Conservation (phyloP, 169 alveolate species). For the Plasmodium relictum region DNA sequence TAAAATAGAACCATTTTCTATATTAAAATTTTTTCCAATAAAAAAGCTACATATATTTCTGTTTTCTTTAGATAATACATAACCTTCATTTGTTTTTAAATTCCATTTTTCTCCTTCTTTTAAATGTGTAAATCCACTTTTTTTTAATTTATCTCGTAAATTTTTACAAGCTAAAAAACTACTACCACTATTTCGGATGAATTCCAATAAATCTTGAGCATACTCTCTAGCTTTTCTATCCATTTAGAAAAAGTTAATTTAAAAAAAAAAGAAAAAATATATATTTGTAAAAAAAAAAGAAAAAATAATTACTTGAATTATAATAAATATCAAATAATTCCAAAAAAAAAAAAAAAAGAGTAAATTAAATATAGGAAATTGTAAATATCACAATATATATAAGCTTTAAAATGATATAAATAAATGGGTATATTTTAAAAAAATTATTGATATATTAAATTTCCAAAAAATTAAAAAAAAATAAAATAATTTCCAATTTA, state of each 20-base stretch:
- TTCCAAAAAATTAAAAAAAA: no score
- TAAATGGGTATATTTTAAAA: no score
- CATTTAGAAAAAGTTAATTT: not conserved
- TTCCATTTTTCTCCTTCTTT: slow-evolving; percentile 73
- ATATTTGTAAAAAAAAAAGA: slow-evolving; percentile 5
- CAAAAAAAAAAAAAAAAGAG: no score
- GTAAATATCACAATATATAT: no score
- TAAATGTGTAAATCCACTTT: slow-evolving; percentile 16
- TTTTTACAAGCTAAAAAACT: slow-evolving; percentile 65
- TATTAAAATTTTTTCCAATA: slow-evolving; percentile 55
- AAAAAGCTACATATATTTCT: slow-evolving; percentile 64
- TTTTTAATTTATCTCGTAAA: slow-evolving; percentile 26
- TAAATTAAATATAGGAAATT: no score
- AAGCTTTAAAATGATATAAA: no score
- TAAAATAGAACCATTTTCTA: slow-evolving; percentile 43
- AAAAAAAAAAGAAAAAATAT: not conserved
- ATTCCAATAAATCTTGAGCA: slow-evolving; percentile 51
- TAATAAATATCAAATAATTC: not conserved
- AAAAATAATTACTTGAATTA: not conserved
- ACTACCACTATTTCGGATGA: slow-evolving; percentile 60
- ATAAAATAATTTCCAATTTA: no score
- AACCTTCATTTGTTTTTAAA: slow-evolving; percentile 57
- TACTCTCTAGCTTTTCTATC: slow-evolving; percentile 63
- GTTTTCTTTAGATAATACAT: slow-evolving; percentile 51
- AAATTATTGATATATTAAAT: no score